phyloP scores from a whole-genome alignment of 2,329 filamentous ascomycete genomes.

The Boeremia lycopersici region DNA sequence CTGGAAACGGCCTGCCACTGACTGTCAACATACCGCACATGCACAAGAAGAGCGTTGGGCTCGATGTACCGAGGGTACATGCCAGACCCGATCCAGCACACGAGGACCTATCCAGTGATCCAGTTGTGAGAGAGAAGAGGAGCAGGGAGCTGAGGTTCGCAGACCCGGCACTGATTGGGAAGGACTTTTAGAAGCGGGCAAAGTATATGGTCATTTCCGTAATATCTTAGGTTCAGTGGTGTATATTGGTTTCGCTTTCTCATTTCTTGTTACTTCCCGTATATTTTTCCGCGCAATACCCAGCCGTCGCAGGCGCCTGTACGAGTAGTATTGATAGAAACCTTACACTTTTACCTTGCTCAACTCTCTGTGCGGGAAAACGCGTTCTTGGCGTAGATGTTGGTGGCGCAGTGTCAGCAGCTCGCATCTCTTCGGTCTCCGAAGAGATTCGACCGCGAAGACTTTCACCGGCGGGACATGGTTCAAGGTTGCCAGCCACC shows the following conservation, averaged over 20 bases:
- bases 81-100: constrained; percentile 11
- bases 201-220: not conserved
- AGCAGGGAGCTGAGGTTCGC: constrained; percentile 31
- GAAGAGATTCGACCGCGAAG: not conserved
- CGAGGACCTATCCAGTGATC: constrained; percentile 16
- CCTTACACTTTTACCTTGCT: too few species aligned
- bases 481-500: too few species aligned
- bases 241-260: not conserved
- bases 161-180: constrained; percentile 25
- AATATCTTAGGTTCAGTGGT: not conserved
- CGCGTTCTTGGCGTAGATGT: not conserved
- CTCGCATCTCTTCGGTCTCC: constrained; percentile 8
- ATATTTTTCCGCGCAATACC: constrained; percentile 11
- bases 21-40: constrained; percentile 27
- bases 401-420: constrained; percentile 1
- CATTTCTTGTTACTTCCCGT: constrained; percentile 9
- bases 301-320: constrained; percentile 9
- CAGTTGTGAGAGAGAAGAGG: constrained; percentile 22
- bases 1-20: constrained; percentile 27
- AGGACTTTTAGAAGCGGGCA: constrained; percentile 8
- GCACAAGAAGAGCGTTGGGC: constrained; percentile 18
- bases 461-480: too few species aligned
- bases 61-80: constrained; percentile 27
- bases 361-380: too few species aligned
- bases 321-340: constrained; percentile 2